Evolutionary conservation across 257 asterid species (phyloP).

Genomic region (Solanum pimpinellifolium): DNA sequence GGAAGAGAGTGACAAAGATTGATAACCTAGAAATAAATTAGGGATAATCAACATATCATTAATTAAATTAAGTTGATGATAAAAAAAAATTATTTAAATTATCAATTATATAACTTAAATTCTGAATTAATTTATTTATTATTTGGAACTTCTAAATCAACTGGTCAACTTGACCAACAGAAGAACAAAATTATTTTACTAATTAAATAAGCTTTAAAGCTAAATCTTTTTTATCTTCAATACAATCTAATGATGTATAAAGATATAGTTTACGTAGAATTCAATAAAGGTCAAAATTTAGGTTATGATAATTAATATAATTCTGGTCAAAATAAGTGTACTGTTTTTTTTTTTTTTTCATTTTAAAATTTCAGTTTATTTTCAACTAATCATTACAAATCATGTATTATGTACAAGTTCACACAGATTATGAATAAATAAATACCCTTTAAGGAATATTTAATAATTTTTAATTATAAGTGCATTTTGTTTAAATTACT

Average conservation of each 20-base stretch:
- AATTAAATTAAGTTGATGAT: background rate
- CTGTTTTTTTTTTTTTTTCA: background rate
- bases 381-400: slow-evolving; percentile 18
- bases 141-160: background rate
- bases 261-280: background rate
- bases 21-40: background rate
- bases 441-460: background rate
- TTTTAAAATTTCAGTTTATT: background rate
- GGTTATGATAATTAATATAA: background rate
- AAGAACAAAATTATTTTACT: background rate
- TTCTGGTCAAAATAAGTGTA: background rate
- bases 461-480: background rate
- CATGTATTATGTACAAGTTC: background rate
- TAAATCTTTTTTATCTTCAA: background rate
- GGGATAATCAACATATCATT: background rate
- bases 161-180: background rate
- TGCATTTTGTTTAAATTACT: background rate
- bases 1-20: background rate
- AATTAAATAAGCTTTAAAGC: background rate
- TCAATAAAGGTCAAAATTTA: background rate
- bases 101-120: background rate
- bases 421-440: background rate
- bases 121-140: no score
- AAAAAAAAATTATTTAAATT: background rate
- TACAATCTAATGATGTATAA: background rate